A percentile compares a stretch with the other conserved stretches of the same genome.
Conservation (phyloP, 495 filamentous ascomycete genomes). For the Polyplosphaeria fusca region DNA sequence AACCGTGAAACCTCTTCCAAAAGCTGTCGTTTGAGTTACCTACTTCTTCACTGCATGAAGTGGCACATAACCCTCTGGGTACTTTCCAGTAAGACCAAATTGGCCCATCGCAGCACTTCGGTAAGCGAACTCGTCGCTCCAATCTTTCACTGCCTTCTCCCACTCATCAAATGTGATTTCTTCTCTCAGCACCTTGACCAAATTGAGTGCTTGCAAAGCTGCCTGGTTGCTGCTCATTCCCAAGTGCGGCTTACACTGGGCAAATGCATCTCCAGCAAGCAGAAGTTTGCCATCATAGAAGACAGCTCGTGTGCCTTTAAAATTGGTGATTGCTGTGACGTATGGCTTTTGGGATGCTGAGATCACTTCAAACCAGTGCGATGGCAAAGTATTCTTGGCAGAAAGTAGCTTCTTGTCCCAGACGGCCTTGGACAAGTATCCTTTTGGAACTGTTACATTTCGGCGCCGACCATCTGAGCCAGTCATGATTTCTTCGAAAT, state of each 20-base stretch:
- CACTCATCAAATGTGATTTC: not conserved
- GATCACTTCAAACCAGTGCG: not conserved
- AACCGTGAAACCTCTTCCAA: no score
- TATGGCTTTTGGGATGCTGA: not conserved
- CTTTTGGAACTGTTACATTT: slow-evolving; percentile 43
- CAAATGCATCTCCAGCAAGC: slow-evolving; percentile 3
- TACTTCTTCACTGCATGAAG: not conserved
- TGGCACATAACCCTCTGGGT: slow-evolving; percentile 1
- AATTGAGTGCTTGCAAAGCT: not conserved
- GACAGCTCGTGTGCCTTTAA: not conserved
- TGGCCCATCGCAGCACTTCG: not conserved
- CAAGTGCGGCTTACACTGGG: not conserved
- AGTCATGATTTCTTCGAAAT: slow-evolving; percentile 51
- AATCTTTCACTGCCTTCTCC: not conserved
- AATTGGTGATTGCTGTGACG: not conserved
- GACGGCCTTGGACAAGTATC: not conserved
- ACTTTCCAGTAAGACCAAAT: not conserved
- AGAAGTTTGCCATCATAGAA: slow-evolving; percentile 3
- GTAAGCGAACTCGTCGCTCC: not conserved
- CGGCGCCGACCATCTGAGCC: slow-evolving; percentile 47
- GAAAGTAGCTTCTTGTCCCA: not conserved
- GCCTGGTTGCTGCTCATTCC: not conserved
- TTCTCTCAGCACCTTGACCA: not conserved
- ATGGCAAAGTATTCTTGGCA: not conserved
- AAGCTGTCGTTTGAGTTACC: no score